A percentile compares a stretch with the other conserved stretches of the same genome.
Evolutionary conservation across 2,329 filamentous ascomycete genomes (phyloP).

Genomic region (Colletotrichum destructivum): DNA sequence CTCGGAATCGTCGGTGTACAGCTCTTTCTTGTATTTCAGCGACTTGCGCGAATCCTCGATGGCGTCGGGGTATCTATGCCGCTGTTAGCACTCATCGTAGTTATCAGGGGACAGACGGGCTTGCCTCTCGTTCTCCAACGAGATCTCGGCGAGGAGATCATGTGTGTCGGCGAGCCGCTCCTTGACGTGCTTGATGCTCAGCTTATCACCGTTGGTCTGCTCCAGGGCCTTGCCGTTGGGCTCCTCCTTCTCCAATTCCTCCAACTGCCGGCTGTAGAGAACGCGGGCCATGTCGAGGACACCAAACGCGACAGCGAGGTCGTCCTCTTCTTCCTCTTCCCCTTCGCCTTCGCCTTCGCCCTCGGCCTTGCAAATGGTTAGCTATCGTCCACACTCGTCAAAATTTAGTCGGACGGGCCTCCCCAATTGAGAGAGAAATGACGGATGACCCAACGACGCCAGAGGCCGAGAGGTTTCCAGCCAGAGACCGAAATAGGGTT

Average conservation of each 20-base stretch:
- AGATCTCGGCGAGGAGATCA: constrained; percentile 94
- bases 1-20: constrained; percentile 86
- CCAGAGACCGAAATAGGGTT: constrained; percentile 4
- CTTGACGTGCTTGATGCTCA: constrained; percentile 74
- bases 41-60: constrained; percentile 86
- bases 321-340: constrained; percentile 75
- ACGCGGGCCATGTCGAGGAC: constrained; percentile 86
- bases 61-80: constrained; percentile 81
- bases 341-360: constrained; percentile 60
- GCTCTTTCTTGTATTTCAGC: constrained; percentile 82
- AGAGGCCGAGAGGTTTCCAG: constrained; percentile 5
- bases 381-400: constrained; percentile 9
- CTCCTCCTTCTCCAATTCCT: constrained; percentile 53
- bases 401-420: not conserved
- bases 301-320: constrained; percentile 85
- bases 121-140: constrained; percentile 91
- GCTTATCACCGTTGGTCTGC: constrained; percentile 56
- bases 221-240: constrained; percentile 62
- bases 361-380: constrained; percentile 47
- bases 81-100: constrained; percentile 17
- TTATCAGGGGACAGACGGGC: constrained; percentile 24
- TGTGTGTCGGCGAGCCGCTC: constrained; percentile 94
- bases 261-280: constrained; percentile 71
- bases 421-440: not conserved
- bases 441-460: not conserved